Percentiles rank a stretch among this genome's conserved stretches.
Conservation (phyloP, 2,329 filamentous ascomycete genomes). For the Colletotrichum falcatum region DNA sequence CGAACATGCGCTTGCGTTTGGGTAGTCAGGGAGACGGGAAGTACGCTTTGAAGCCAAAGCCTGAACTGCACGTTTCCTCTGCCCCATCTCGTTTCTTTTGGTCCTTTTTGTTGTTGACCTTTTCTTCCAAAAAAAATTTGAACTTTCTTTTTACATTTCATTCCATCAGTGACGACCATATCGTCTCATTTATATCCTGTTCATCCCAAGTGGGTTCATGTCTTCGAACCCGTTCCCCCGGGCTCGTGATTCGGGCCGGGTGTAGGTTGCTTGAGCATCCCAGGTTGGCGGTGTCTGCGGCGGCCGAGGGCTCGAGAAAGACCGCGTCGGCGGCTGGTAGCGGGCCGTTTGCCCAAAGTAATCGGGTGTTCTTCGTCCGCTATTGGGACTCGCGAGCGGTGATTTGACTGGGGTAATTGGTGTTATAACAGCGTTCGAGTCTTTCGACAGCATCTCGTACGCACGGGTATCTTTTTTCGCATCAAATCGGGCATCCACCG, state of each 20-base stretch:
- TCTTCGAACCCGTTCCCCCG: constrained; percentile 50
- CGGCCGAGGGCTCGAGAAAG: constrained; percentile 67
- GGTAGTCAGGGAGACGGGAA: not conserved
- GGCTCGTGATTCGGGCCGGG: constrained; percentile 45
- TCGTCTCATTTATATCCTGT: constrained; percentile 58
- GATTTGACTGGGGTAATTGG: constrained; percentile 57
- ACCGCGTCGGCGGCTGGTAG: constrained; percentile 66
- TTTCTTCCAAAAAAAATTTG: constrained; percentile 1
- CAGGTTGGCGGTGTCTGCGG: constrained; percentile 56
- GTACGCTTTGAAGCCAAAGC: constrained; percentile 11
- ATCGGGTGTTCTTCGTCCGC: constrained; percentile 63
- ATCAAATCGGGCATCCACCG: constrained; percentile 78
- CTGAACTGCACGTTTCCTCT: not conserved
- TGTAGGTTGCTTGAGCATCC: constrained; percentile 58
- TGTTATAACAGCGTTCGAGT: constrained; percentile 67
- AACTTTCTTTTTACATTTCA: constrained; percentile 20
- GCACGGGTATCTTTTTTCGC: constrained; percentile 73
- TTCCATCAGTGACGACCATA: constrained; percentile 9
- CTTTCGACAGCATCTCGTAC: constrained; percentile 83
- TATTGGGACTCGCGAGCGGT: constrained; percentile 45
- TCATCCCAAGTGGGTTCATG: constrained; percentile 69
- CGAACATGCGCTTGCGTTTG: constrained; percentile 9
- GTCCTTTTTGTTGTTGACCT: constrained; percentile 6
- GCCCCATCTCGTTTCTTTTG: not conserved
- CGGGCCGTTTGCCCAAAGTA: constrained; percentile 67